phyloP scores from a whole-genome alignment of 441 rosid genomes.

The Euphorbia corollata region DNA sequence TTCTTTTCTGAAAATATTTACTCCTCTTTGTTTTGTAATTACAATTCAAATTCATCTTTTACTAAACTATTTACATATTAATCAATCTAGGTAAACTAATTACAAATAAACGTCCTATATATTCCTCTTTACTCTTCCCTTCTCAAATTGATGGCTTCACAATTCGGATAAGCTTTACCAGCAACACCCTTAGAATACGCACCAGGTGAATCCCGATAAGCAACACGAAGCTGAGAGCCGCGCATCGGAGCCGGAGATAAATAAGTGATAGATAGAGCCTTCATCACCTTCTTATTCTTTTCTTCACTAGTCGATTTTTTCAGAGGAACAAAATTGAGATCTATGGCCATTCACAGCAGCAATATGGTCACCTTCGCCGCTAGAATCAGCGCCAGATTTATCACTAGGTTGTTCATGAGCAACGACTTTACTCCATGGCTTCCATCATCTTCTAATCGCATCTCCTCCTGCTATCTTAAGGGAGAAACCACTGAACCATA shows the following conservation, averaged over 20 bases:
- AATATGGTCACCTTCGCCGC: conserved; percentile 30
- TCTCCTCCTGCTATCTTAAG: too few relatives aligned
- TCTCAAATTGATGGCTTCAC: conserved; percentile 91
- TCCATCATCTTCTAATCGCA: too few relatives aligned
- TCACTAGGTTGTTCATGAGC: conserved; percentile 42
- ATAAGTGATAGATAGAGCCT: conserved; percentile 66
- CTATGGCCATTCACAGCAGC: conserved; percentile 72
- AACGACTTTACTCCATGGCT: conserved; percentile 59
- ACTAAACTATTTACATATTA: too few relatives aligned
- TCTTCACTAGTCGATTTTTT: conserved; percentile 13
- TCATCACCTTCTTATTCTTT: conserved; percentile 23
- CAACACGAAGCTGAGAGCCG: conserved; percentile 79
- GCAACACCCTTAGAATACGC: conserved; percentile 95
- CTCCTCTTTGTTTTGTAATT: too few relatives aligned
- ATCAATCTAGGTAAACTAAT: too few relatives aligned
- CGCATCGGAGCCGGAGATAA: conserved; percentile 81
- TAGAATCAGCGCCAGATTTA: conserved; percentile 1
- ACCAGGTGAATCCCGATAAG: conserved; percentile 92
- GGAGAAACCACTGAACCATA: too few relatives aligned
- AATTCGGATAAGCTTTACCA: conserved; percentile 84
- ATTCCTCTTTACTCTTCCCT: too few relatives aligned
- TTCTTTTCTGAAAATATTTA: too few relatives aligned
- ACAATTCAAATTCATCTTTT: too few relatives aligned
- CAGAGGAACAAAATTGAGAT: conserved; percentile 51
- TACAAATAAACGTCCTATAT: too few relatives aligned